Conservation (phyloP, 2,329 filamentous ascomycete species). For the Knoxdaviesia proteae region DNA sequence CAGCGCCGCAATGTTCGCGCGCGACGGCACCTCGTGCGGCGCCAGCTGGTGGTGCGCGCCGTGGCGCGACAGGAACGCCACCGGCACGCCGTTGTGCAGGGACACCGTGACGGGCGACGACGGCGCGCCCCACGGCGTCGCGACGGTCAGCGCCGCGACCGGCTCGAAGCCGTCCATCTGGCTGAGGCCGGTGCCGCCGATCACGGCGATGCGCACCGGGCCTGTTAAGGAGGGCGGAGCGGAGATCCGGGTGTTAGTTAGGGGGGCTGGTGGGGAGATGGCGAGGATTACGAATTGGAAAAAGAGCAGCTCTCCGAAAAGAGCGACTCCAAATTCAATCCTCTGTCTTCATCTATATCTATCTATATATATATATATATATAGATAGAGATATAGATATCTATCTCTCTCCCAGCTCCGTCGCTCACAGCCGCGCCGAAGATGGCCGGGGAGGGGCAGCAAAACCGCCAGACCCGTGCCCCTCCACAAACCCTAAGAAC, state of each 20-base stretch:
- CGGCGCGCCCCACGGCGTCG: conserved; percentile 77
- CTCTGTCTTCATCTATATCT: neutral
- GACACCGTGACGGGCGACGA: conserved; percentile 64
- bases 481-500: too few species aligned
- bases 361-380: too few species aligned
- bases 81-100: conserved; percentile 58
- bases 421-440: too few species aligned
- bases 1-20: conserved; percentile 96
- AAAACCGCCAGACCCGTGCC: too few species aligned
- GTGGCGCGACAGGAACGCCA: conserved; percentile 90
- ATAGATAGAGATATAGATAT: too few species aligned
- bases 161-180: conserved; percentile 73
- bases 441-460: too few species aligned
- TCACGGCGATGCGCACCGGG: conserved; percentile 66
- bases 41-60: conserved; percentile 74
- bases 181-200: conserved; percentile 82
- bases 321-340: too few species aligned
- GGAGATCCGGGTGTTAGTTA: conserved; percentile 2
- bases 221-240: conserved; percentile 17
- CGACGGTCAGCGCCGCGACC: conserved; percentile 54
- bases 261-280: neutral
- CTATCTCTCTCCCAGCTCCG: too few species aligned
- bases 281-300: too few species aligned
- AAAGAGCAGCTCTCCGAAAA: too few species aligned
- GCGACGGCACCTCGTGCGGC: conserved; percentile 83